Evolutionary conservation across 2,329 filamentous ascomycete species (phyloP), one percentile per base, ranked within the genome.

Genomic region (Stemphylium beticola): DNA sequence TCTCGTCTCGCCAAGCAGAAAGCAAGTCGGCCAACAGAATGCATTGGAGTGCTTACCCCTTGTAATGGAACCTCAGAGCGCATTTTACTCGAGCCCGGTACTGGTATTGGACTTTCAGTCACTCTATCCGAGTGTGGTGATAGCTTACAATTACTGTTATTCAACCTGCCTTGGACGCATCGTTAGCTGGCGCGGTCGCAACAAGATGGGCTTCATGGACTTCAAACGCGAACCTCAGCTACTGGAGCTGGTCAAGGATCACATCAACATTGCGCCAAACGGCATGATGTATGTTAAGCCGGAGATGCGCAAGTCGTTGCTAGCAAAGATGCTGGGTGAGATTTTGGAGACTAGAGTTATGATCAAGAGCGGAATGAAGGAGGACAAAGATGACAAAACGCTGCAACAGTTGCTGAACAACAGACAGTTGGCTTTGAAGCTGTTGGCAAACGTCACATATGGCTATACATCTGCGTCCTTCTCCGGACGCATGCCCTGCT

Each of bases 61-160:
- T 11, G 95, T 99, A 36, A 97, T 99, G 93, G 95, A 99, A 69
- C 95, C 95, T 0, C 92, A 95, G 67, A 97, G 93, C 62, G 91
- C 88, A 6, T 96, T 99, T 71, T 99, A 99, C 76, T 92, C 82
- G 52, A 95, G 91, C 58, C 95, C 95, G 0, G 74, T 99, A 0
- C 73, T 99, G 3, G 95, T 99, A 0, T 81, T 99, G 6, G 95
- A 99, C 75, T 99, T 99, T 60, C 93, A 98, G 70, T 96, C 92
- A 55, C 78, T 99, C 42, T 99, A 99, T 63, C 95, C 95, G 0
- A 97, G 93, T 74, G 88, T 98, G 56, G 97, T 99, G 92, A 98
- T 99, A 70, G 95, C 95, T 0, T 98, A 99, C 79, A 99, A 99
- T 69, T 95, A 97, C 72, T 99, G 95, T 78, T 99, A 99, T 72